Evolutionary conservation across 2,329 filamentous ascomycete species (phyloP), one percentile per base, ranked within the genome.

Genomic region (Tolypocladium cylindrosporum): DNA sequence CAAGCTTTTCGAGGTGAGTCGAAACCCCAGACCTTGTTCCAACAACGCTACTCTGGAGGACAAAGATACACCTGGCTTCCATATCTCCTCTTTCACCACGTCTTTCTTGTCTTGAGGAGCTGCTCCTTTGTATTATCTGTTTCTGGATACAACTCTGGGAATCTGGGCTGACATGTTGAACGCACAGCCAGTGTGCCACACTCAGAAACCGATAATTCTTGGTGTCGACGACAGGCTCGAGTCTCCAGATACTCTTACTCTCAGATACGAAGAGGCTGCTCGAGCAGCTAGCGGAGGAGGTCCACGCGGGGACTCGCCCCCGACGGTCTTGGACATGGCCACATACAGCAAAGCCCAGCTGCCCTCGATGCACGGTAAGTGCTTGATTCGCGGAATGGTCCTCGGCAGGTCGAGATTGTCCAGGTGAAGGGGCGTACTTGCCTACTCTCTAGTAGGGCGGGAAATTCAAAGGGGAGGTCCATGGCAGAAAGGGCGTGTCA

Each of bases 281-380:
- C 76, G 74, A 62, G 75, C 75, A 73, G 77, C 73, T 63, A 79
- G 76, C 75, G 78, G 79, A 67, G 78, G 78, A 72, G 77, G 75
- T 72, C 76, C 76, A 72, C 74, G 73, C 67, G 76, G 78, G 79
- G 84, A 79, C 75, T 84, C 77, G 75, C 78, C 80, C 70, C 78
- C 69, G 61, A 65, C 65, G 63, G 61, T 72, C 54, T 66, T 71
- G 34, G 67, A 72, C 19, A 76, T 76, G 74, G 73, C 73, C 53
- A 65, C 74, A 73, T 87, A 87, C 75, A 92, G 91, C 80, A 96
- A 95, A 76, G 75, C 84, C 59, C 85, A 88, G 72, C 80, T 86
- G 74, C 80, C 87, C 73, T 88, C 87, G 72, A 83, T 92, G 77
- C 88, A 93, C 75, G 89, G 91, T 95, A 79, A 77, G 90, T 86